phyloP scores from a whole-genome alignment of 176 grass and related monocot species.

The Pharus latifolius region DNA sequence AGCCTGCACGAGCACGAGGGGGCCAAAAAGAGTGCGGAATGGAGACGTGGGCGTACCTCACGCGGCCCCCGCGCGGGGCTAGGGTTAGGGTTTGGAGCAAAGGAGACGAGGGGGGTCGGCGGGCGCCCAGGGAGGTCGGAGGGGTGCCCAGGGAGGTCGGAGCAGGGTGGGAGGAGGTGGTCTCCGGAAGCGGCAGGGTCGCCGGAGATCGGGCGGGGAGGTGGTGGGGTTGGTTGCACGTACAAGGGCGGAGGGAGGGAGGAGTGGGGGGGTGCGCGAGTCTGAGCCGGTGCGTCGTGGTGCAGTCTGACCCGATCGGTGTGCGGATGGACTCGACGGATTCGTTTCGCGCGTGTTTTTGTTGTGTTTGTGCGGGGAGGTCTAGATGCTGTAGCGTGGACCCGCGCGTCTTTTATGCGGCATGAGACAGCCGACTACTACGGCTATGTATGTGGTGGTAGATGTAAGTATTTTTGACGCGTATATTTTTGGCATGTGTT shows the following conservation, averaged over 20 bases:
- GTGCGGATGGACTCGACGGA: neutral
- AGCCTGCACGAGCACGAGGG: neutral
- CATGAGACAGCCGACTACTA: no score
- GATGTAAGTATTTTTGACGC: no score
- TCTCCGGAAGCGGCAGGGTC: neutral
- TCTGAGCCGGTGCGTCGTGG: neutral
- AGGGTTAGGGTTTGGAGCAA: constrained; percentile 62
- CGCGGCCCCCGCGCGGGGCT: constrained; percentile 15
- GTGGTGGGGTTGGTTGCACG: constrained; percentile 10
- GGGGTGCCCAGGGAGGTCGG: neutral
- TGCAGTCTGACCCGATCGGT: constrained; percentile 16
- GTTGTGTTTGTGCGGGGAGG: no score
- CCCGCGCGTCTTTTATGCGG: no score
- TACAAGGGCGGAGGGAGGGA: constrained; percentile 5
- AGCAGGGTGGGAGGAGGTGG: neutral
- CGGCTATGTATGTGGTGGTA: no score
- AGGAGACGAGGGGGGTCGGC: neutral
- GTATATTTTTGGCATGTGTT: no score
- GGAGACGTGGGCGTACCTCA: constrained; percentile 19
- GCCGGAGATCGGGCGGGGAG: constrained; percentile 23
- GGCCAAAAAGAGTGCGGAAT: neutral
- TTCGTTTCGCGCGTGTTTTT: no score
- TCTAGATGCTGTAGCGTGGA: no score
- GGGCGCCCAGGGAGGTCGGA: neutral
- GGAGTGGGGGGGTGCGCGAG: neutral